These are phyloP conservation scores for Aspergillus wentii DNA, from an alignment of 495 filamentous ascomycete genomes.

Conservation along the genomic window DNA sequence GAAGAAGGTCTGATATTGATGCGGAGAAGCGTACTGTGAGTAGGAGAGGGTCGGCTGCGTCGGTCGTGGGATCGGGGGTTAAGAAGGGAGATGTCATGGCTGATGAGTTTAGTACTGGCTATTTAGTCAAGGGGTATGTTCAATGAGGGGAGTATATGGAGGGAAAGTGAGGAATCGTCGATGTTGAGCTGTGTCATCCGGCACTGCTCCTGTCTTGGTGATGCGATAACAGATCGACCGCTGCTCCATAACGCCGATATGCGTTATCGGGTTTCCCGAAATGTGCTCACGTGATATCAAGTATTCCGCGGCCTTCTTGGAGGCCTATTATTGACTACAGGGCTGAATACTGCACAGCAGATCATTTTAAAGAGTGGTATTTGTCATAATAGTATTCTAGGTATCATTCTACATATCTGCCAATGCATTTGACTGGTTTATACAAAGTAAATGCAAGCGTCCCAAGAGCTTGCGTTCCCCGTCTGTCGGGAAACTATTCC, in stretches of 20 bases:
- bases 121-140: not conserved
- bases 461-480: too few relatives aligned
- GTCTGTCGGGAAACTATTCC: too few relatives aligned
- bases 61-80: conserved; percentile 10
- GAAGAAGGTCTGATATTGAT: conserved; percentile 73
- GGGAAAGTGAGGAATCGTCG: not conserved
- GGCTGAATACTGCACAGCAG: too few relatives aligned
- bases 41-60: conserved; percentile 45
- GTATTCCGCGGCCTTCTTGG: too few relatives aligned
- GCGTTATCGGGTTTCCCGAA: not conserved
- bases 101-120: not conserved
- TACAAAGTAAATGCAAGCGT: not conserved
- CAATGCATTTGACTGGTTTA: not conserved
- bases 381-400: too few relatives aligned
- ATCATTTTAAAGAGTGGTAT: too few relatives aligned
- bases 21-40: conserved; percentile 86
- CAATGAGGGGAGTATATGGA: too few relatives aligned
- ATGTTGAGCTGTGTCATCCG: too few relatives aligned
- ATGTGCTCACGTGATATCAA: conserved; percentile 11
- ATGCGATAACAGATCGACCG: too few relatives aligned
- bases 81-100: not conserved
- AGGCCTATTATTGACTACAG: too few relatives aligned
- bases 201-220: too few relatives aligned
- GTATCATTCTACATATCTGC: too few relatives aligned
- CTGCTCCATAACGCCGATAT: not conserved